Base-by-base conservation (phyloP, 2,329 filamentous ascomycete species). In the Sclerotinia nivalis region DNA sequence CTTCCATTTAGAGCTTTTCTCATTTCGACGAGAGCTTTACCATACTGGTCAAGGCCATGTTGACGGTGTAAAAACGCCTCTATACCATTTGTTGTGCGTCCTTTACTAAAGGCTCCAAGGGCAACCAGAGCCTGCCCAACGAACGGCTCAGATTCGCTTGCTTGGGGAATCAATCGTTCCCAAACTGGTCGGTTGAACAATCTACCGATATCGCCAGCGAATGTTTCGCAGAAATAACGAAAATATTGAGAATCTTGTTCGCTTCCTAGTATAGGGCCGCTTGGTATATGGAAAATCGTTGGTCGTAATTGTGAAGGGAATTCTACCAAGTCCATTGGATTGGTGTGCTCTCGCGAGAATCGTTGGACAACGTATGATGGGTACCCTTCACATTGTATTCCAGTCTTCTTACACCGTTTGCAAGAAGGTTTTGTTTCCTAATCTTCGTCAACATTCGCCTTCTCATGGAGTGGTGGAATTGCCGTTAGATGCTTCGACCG, bases 381-480 rank as follows among this genome's bases (percentile, higher is more conserved):
- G 65, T 75, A 75, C 2, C 74, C 74, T 22, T 71, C 71, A 52
- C 73, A 75, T 58, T 69, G 54, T 5, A 72, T 62, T 7, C 71
- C 71, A 18, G 71, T 69, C 25, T 67, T 72, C 13, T 28, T 54
- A 47, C 74, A 75, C 40, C 70, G 62, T 22, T 34, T 54, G 60
- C 74, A 76, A 20, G 40, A 47, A 22, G 74, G 74, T 40, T 72
- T 71, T n/a, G 62, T 56, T 68, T 76, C 74, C 66, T 68, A n/a
- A 37, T 22, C n/a, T 68, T 52, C n/a, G 45, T 68, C 13, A 68
- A 61, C 12, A 34, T n/a, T 12, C 34, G 31, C 9, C 13, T 52
- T 52, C 22, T 37, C 2, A 40, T 37, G 10, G 22, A 49, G 22
- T 34, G n/a, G 22, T 52, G 13, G 22, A 43, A 52, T 40, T 28